These are phyloP conservation scores for Kwoniella newhampshirensis DNA, from an alignment of 768 basidiomycete genomes.

Conservation along the genomic window DNA sequence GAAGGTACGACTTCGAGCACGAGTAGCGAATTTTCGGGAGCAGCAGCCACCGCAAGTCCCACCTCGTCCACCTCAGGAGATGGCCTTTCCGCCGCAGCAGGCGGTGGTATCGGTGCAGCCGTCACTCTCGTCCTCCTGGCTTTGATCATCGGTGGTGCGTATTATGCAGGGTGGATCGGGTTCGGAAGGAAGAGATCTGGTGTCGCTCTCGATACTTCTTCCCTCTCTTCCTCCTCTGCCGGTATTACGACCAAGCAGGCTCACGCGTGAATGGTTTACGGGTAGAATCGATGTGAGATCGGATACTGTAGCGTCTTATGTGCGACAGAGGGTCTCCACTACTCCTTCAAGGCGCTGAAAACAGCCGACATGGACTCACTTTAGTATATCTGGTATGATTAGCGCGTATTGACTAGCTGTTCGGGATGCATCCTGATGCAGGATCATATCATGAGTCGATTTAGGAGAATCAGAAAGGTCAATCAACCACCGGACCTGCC, in stretches of 20 bases:
- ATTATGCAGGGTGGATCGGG: conserved; percentile 3
- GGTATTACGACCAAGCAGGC: conserved; percentile 12
- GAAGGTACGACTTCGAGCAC: background rate
- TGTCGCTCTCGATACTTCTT: conserved; percentile 1
- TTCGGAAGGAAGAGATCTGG: conserved; percentile 15
- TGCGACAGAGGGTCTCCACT: too few species aligned
- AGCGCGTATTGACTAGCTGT: too few species aligned
- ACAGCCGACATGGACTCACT: too few species aligned
- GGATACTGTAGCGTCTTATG: too few species aligned
- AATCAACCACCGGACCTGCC: too few species aligned
- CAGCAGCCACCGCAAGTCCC: background rate
- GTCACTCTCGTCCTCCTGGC: conserved; percentile 42
- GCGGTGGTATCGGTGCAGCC: conserved; percentile 46
- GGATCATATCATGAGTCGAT: too few species aligned
- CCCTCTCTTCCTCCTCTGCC: conserved; percentile 10
- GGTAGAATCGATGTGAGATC: too few species aligned
- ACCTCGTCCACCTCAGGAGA: background rate
- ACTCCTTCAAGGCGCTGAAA: too few species aligned
- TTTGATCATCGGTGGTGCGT: background rate
- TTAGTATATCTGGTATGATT: too few species aligned
- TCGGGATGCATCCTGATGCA: too few species aligned
- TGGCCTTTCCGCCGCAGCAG: conserved; percentile 36
- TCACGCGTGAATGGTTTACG: background rate
- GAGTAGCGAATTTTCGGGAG: background rate
- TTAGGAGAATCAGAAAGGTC: too few species aligned